Evolutionary conservation across 202 grass and related monocot genomes (phyloP).

Genomic region (Panicum hallii): DNA sequence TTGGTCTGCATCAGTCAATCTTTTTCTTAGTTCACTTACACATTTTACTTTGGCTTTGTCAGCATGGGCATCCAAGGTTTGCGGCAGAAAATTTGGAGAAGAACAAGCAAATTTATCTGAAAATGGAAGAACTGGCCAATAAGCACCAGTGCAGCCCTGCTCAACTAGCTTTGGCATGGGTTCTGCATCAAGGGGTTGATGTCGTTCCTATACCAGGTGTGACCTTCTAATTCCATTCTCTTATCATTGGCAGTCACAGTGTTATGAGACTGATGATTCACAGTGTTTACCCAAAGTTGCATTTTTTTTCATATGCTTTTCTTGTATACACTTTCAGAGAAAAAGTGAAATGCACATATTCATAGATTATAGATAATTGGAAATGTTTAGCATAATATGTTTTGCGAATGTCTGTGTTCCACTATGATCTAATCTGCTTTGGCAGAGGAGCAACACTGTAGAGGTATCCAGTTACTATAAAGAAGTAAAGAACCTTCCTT

Average conservation of each 20-base stretch:
- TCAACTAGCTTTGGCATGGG: constrained; percentile 84
- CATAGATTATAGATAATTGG: background rate
- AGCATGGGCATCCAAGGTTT: constrained; percentile 56
- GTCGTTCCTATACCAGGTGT: constrained; percentile 87
- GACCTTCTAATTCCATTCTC: constrained; percentile 12
- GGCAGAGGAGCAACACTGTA: background rate
- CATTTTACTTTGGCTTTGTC: constrained; percentile 31
- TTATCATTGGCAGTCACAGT: background rate
- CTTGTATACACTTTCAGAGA: background rate
- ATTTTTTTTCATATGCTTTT: background rate
- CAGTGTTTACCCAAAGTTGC: background rate
- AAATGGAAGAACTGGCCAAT: constrained; percentile 54
- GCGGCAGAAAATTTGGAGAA: constrained; percentile 67
- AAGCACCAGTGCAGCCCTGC: constrained; percentile 65
- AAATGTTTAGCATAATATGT: constrained; percentile 2
- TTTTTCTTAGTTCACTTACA: constrained; percentile 3
- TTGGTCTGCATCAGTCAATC: background rate
- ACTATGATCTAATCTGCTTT: constrained; percentile 28
- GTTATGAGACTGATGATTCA: background rate
- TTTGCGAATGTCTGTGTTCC: background rate
- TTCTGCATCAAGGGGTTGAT: constrained; percentile 79
- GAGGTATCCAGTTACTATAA: background rate
- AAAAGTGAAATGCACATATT: constrained; percentile 19
- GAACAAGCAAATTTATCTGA: constrained; percentile 66
- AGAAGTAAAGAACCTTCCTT: background rate